Percentiles rank a stretch among this genome's conserved stretches.
These are phyloP conservation scores for Salvia sclarea DNA, from an alignment of 305 asterid genomes.

Conservation along the genomic window DNA sequence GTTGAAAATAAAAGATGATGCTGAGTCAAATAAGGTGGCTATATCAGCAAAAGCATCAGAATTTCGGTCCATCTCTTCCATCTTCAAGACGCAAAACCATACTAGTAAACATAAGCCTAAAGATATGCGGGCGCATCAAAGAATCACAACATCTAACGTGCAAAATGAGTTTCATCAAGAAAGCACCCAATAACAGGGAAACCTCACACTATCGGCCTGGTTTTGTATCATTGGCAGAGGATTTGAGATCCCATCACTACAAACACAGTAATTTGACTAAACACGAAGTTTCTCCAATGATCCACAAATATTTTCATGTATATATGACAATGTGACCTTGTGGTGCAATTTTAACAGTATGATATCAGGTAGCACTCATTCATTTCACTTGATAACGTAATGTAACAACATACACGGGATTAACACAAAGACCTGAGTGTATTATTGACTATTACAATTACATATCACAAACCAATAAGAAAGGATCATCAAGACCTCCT, in stretches of 20 bases:
- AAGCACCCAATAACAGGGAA: constrained; percentile 5
- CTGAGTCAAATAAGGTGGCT: too few relatives aligned
- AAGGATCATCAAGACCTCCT: constrained; percentile 28
- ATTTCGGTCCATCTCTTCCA: background rate
- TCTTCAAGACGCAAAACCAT: background rate
- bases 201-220: background rate
- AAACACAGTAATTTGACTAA: constrained; percentile 1
- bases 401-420: constrained; percentile 38
- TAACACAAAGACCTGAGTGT: constrained; percentile 37
- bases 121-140: background rate
- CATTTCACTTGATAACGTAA: constrained; percentile 39
- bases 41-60: too few relatives aligned
- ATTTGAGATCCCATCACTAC: constrained; percentile 1
- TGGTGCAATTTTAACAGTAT: constrained; percentile 50
- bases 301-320: constrained; percentile 33
- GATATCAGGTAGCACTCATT: constrained; percentile 39
- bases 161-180: constrained; percentile 14
- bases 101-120: background rate
- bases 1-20: background rate
- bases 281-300: constrained; percentile 14
- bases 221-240: background rate
- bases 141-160: background rate
- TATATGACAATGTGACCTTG: constrained; percentile 31
- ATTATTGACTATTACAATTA: constrained; percentile 50
- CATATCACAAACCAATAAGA: constrained; percentile 52